phyloP scores from a whole-genome alignment of 1,284 basidiomycete species.

The Pascua sp. region DNA sequence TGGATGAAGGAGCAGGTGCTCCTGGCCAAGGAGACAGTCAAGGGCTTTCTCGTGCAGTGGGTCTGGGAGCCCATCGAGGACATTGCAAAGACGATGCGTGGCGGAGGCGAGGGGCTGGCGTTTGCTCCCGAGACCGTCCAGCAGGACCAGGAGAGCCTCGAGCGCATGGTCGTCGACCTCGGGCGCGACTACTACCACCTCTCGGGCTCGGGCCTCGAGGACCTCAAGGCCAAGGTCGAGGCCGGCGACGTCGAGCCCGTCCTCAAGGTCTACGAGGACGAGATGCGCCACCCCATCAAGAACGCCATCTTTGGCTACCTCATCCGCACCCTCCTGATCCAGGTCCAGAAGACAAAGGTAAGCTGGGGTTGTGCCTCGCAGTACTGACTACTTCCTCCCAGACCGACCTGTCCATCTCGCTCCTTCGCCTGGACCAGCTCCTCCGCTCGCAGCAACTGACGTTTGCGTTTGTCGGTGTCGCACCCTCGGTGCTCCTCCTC shows the following conservation, averaged over 20 bases:
- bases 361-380: not conserved
- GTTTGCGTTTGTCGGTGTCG: slow-evolving; percentile 95
- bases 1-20: slow-evolving; percentile 55
- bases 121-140: slow-evolving; percentile 47
- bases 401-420: slow-evolving; percentile 87
- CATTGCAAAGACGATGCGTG: slow-evolving; percentile 70
- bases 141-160: slow-evolving; percentile 65
- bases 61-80: slow-evolving; percentile 80
- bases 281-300: slow-evolving; percentile 78
- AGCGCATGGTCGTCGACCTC: slow-evolving; percentile 86
- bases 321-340: slow-evolving; percentile 81
- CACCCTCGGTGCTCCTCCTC: slow-evolving; percentile 78
- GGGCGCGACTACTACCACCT: slow-evolving; percentile 66
- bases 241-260: slow-evolving; percentile 85
- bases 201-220: slow-evolving; percentile 60
- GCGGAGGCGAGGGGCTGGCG: slow-evolving; percentile 55
- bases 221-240: slow-evolving; percentile 64
- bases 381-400: slow-evolving; percentile 38
- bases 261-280: slow-evolving; percentile 83
- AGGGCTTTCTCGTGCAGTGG: slow-evolving; percentile 78
- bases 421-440: slow-evolving; percentile 79
- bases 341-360: slow-evolving; percentile 95
- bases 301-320: slow-evolving; percentile 78
- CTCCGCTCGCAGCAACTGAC: slow-evolving; percentile 93
- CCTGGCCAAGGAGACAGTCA: slow-evolving; percentile 67